These are phyloP conservation scores for Nothopassalora personata DNA, from an alignment of 2,329 filamentous ascomycete species.

Conservation along the genomic window DNA sequence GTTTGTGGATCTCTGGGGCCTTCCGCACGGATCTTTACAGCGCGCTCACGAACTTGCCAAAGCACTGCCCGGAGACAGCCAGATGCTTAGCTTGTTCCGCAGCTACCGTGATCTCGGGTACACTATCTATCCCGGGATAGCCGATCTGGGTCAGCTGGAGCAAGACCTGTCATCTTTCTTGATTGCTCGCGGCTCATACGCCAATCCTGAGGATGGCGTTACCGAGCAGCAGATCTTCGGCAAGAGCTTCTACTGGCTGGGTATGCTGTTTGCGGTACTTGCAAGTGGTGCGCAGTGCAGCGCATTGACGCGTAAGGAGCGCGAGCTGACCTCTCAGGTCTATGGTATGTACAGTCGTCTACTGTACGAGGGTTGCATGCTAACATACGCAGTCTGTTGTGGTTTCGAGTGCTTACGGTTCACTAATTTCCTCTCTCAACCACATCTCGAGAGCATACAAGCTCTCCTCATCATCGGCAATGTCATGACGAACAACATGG, in stretches of 20 bases:
- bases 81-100: constrained; percentile 54
- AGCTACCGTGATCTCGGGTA: constrained; percentile 55
- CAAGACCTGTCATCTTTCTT: constrained; percentile 51
- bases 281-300: constrained; percentile 59
- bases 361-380: constrained; percentile 19
- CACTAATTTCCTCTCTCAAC: constrained; percentile 59
- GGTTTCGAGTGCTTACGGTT: constrained; percentile 60
- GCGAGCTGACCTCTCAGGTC: constrained; percentile 59
- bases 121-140: constrained; percentile 57
- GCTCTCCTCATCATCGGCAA: constrained; percentile 58
- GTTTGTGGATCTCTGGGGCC: constrained; percentile 59
- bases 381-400: constrained; percentile 50
- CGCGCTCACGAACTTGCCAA: constrained; percentile 55
- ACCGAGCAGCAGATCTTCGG: constrained; percentile 54
- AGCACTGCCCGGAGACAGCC: constrained; percentile 53
- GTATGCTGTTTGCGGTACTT: constrained; percentile 57
- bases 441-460: constrained; percentile 57
- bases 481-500: constrained; percentile 37
- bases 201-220: constrained; percentile 39
- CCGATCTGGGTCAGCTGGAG: constrained; percentile 52
- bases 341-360: constrained; percentile 44
- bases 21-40: constrained; percentile 54
- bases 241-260: constrained; percentile 54
- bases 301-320: constrained; percentile 52
- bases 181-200: constrained; percentile 45